Conservation (phyloP, 2,329 filamentous ascomycete genomes). For the Colletotrichum tofieldiae region DNA sequence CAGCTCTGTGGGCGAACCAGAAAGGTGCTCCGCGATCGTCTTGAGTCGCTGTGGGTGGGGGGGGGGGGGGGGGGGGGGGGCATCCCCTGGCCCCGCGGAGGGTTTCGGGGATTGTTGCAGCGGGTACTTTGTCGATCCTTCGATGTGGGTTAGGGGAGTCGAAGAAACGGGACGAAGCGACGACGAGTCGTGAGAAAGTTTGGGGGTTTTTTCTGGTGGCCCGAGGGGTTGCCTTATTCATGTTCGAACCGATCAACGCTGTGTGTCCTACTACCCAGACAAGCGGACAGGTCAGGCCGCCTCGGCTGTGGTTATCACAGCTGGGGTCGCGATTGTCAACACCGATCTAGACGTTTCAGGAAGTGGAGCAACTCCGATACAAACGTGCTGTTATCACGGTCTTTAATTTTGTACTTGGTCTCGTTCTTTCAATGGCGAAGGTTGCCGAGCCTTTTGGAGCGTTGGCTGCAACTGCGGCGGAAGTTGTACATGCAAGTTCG, state of each 20-base stretch:
- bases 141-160: conserved; percentile 31
- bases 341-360: too few species aligned
- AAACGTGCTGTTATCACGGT: too few species aligned
- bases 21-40: conserved; percentile 4
- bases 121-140: conserved; percentile 28
- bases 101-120: conserved; percentile 14
- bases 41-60: not conserved
- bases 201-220: not conserved
- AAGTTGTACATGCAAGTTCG: too few species aligned
- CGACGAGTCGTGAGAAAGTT: not conserved
- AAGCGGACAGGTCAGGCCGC: too few species aligned
- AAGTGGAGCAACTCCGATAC: too few species aligned
- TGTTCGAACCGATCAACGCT: not conserved
- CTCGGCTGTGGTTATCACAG: too few species aligned
- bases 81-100: not conserved
- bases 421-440: too few species aligned
- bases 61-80: not conserved
- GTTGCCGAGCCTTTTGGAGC: too few species aligned
- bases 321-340: too few species aligned
- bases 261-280: too few species aligned
- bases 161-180: not conserved
- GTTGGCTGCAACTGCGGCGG: too few species aligned
- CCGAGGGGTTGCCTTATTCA: not conserved
- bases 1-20: conserved; percentile 7
- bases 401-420: too few species aligned